Evolutionary conservation across 2,329 filamentous ascomycete species (phyloP), one percentile per base, ranked within the genome.

Genomic region (Xylariaceae sp.): DNA sequence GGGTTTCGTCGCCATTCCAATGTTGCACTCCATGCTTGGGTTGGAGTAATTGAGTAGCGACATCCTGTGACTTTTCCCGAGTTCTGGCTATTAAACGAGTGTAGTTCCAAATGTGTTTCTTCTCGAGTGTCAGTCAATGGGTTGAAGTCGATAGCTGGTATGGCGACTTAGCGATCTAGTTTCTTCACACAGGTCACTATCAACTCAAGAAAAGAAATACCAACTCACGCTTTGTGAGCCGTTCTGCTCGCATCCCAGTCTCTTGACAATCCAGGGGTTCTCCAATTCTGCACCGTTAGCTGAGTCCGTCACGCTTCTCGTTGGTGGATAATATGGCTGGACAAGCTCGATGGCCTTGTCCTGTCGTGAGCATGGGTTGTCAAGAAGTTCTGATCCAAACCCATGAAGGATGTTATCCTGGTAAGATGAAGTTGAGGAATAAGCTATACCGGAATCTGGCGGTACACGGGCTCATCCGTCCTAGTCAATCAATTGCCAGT

Each of bases 321-420:
- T 52, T 56, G 55, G 53, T 62, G 54, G 61, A 58, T 58, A 63
- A 61, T 42, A 51, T 52, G 17, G 23, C 23, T 15, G 39, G 17
- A 44, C 37, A 8, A 50, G 11, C 17, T 15, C 37, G 34, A 55
- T 17, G 37, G 23, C 23, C 9, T 48, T 34, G 10, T 35, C 45
- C 37, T 50, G 47, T 17, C 6, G 48, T 54, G 39, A n/a, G 8
- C 55, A 34, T 4, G 9, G 23, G 23, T 30, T 5, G 9, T 23
- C 23, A 17, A 49, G 8, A 50, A 10, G n/a, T 49, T 47, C 51
- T 56, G 44, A 53, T 53, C 17, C n/a, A 53, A 2, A 50, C 4
- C 11, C 10, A 53, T 18, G 23, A 48, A 53, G 35, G 42, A 49
- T 15, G n/a, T 10, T 15, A n/a, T 13, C 45, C 10, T 15, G 35